phyloP scores from a whole-genome alignment of 768 basidiomycete species.

The Naganishia onofrii region DNA sequence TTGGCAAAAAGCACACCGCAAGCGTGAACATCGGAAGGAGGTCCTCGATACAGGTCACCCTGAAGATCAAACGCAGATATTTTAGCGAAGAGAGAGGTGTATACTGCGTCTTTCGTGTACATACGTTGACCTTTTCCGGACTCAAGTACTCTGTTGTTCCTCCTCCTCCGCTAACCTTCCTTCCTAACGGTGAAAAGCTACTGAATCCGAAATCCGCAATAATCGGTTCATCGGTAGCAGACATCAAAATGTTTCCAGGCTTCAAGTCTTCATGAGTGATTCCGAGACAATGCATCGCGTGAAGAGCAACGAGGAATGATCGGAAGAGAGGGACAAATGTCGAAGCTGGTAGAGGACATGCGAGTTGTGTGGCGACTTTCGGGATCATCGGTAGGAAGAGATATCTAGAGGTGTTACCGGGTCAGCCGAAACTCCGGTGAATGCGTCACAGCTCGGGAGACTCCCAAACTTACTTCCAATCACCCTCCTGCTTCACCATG shows the following conservation, averaged over 20 bases:
- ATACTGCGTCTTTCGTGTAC: background rate
- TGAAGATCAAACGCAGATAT: background rate
- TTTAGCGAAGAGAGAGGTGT: background rate
- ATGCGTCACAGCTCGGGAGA: background rate
- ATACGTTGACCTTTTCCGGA: slow-evolving; percentile 46
- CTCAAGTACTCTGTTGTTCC: slow-evolving; percentile 49
- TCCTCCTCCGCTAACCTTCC: slow-evolving; percentile 39
- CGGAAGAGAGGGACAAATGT: slow-evolving; percentile 44
- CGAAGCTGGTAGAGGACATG: slow-evolving; percentile 27
- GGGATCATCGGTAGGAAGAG: slow-evolving; percentile 39
- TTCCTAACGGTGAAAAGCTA: slow-evolving; percentile 40
- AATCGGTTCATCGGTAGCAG: slow-evolving; percentile 37
- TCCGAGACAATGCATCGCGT: slow-evolving; percentile 50
- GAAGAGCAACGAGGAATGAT: slow-evolving; percentile 38
- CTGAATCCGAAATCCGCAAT: slow-evolving; percentile 50
- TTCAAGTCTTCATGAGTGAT: slow-evolving; percentile 57
- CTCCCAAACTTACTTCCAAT: slow-evolving; percentile 46
- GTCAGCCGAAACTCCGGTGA: background rate
- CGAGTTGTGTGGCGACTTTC: slow-evolving; percentile 18
- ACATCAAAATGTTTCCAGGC: slow-evolving; percentile 56
- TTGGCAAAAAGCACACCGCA: slow-evolving; percentile 47
- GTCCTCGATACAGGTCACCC: slow-evolving; percentile 39
- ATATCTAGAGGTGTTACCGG: slow-evolving; percentile 35
- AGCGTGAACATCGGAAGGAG: slow-evolving; percentile 46
- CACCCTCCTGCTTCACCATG: slow-evolving; percentile 43